Evolutionary conservation across 208 protist species (phyloP).

Genomic region (Trypanosoma vivax): DNA sequence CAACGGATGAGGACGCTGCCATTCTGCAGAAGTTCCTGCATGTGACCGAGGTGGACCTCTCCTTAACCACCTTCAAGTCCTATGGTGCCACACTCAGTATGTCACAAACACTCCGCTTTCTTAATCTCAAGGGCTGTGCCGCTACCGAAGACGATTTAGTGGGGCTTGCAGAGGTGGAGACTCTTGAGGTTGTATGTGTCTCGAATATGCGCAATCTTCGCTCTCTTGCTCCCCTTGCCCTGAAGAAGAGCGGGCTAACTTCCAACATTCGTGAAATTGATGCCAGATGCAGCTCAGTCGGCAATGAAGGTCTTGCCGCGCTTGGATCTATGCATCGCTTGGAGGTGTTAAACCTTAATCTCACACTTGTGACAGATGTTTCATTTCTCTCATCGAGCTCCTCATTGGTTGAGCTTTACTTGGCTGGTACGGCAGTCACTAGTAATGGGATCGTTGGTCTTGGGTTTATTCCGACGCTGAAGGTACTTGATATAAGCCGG

Average conservation of each 20-base stretch:
- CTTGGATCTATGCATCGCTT: conserved; percentile 16
- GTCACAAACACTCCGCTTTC: conserved; percentile 20
- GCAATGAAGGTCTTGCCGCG: conserved; percentile 10
- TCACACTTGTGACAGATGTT: conserved; percentile 49
- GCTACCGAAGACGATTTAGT: conserved; percentile 3
- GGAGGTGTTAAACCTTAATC: conserved; percentile 40
- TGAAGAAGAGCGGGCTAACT: neutral
- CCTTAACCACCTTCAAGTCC: conserved; percentile 43
- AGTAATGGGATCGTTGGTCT: conserved; percentile 11
- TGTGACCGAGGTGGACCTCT: conserved; percentile 43
- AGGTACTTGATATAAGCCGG: conserved; percentile 14
- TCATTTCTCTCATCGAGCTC: conserved; percentile 23
- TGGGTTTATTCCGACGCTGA: conserved; percentile 15
- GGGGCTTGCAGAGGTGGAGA: conserved; percentile 10
- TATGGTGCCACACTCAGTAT: conserved; percentile 27
- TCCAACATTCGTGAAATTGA: conserved; percentile 52
- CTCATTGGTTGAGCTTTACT: conserved; percentile 22
- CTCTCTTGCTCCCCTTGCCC: conserved; percentile 7
- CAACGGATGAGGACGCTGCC: conserved; percentile 12
- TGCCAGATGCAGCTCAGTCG: conserved; percentile 34
- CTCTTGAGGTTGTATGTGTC: conserved; percentile 13
- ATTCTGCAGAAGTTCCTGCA: conserved; percentile 31
- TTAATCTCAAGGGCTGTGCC: conserved; percentile 14
- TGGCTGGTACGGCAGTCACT: conserved; percentile 8
- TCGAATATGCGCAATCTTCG: conserved; percentile 11